phyloP scores from a whole-genome alignment of 495 filamentous ascomycete genomes.

The Penicillium samsonianum region DNA sequence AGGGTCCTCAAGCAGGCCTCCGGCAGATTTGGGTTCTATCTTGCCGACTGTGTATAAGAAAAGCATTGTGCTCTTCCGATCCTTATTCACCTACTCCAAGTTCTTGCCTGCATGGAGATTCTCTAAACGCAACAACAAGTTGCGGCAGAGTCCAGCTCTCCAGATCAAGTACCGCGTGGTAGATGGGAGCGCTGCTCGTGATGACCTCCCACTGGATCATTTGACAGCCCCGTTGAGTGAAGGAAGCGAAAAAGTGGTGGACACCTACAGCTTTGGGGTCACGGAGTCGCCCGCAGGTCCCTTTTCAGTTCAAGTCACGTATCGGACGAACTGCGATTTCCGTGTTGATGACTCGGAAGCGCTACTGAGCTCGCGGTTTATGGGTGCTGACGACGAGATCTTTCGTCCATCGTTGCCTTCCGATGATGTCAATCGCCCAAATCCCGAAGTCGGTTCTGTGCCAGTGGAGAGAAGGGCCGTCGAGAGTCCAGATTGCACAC shows the following conservation, averaged over 20 bases:
- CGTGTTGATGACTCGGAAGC: conserved; percentile 88
- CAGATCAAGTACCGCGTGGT: conserved; percentile 78
- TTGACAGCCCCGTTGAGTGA: conserved; percentile 73
- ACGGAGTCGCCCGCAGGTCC: conserved; percentile 84
- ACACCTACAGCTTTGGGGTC: conserved; percentile 73
- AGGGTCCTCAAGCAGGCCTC: conserved; percentile 52
- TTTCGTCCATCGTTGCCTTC: conserved; percentile 71
- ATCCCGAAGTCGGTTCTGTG: conserved; percentile 71
- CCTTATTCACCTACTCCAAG: conserved; percentile 81
- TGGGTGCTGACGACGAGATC: conserved; percentile 85
- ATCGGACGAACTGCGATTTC: conserved; percentile 87
- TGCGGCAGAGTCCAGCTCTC: conserved; percentile 60
- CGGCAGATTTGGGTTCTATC: conserved; percentile 64
- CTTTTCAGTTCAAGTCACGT: conserved; percentile 76
- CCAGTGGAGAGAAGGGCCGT: conserved; percentile 51
- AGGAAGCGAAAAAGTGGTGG: conserved; percentile 64
- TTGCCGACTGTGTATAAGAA: conserved; percentile 95
- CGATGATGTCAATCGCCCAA: conserved; percentile 36
- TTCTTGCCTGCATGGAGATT: conserved; percentile 89
- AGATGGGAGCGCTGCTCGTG: conserved; percentile 53
- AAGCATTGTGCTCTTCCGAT: conserved; percentile 89
- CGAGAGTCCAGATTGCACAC: conserved; percentile 64
- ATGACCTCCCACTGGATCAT: conserved; percentile 55
- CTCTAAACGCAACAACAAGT: conserved; percentile 68
- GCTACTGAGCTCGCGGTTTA: conserved; percentile 90